Evolutionary conservation across 192 early-diverging fungal genomes (phyloP).

Genomic region (Podila verticillata): DNA sequence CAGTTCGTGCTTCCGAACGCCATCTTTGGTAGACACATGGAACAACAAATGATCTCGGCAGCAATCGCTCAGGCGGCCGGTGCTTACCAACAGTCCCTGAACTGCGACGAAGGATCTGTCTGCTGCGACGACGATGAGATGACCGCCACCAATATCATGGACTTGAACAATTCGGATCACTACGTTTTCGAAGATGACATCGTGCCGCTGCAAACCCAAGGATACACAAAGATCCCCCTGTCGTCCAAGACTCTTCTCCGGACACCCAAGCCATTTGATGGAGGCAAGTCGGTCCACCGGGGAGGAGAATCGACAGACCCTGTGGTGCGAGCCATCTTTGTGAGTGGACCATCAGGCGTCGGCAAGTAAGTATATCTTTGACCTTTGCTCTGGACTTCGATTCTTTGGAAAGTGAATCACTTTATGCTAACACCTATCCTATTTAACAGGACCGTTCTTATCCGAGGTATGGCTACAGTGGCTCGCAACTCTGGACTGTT

Average conservation of each 20-base stretch:
- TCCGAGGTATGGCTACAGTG: constrained; percentile 30
- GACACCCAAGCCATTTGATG: constrained; percentile 44
- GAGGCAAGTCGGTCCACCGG: constrained; percentile 20
- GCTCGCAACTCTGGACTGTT: constrained; percentile 46
- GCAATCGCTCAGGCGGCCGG: constrained; percentile 34
- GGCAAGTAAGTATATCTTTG: constrained; percentile 35
- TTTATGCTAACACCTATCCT: neutral
- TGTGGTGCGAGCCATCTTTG: constrained; percentile 40
- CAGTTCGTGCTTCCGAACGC: constrained; percentile 36
- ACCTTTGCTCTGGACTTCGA: neutral
- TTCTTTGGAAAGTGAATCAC: neutral
- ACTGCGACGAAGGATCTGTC: constrained; percentile 1
- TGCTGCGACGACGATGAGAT: constrained; percentile 6
- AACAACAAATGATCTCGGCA: constrained; percentile 45
- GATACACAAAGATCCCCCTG: constrained; percentile 18
- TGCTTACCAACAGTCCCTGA: constrained; percentile 35
- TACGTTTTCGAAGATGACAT: constrained; percentile 42
- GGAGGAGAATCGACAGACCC: constrained; percentile 22
- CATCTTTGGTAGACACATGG: constrained; percentile 27
- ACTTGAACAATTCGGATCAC: constrained; percentile 26
- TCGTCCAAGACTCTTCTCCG: constrained; percentile 30
- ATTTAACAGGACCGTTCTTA: constrained; percentile 21
- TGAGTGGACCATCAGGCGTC: constrained; percentile 42
- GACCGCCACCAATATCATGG: neutral
- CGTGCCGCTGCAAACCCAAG: constrained; percentile 28